Conservation (phyloP, 1,284 basidiomycete species). For the Pseudozyma sp. region DNA sequence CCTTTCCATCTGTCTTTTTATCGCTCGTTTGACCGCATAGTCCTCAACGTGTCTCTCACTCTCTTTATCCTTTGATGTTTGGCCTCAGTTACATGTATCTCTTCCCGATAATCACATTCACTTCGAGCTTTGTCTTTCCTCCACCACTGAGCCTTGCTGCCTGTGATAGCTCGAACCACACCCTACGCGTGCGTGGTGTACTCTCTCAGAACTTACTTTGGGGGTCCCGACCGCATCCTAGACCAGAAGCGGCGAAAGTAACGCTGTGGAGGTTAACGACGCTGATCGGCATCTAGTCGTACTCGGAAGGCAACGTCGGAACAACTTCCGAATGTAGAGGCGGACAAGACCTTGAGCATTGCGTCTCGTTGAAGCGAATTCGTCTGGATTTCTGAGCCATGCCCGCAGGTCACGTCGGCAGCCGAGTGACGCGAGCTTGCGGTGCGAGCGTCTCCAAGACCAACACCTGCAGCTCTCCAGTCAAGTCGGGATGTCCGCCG, state of each 20-base stretch:
- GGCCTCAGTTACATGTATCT: neutral
- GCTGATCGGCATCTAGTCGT: too few species aligned
- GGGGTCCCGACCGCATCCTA: too few species aligned
- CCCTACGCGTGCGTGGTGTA: too few species aligned
- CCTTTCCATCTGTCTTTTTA: neutral
- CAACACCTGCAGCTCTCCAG: slow-evolving; percentile 24
- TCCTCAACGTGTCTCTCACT: neutral
- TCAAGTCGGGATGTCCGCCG: neutral
- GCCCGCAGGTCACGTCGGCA: neutral
- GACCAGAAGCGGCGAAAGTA: too few species aligned
- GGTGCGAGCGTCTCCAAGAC: slow-evolving; percentile 12
- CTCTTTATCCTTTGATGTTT: neutral
- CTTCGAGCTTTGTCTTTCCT: neutral
- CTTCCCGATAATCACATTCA: slow-evolving; percentile 7
- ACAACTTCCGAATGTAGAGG: neutral
- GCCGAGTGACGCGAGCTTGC: slow-evolving; percentile 25
- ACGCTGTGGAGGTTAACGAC: too few species aligned
- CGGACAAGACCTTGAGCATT: neutral
- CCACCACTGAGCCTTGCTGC: too few species aligned
- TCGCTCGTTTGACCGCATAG: neutral
- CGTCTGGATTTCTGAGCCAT: slow-evolving; percentile 2
- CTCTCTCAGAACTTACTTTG: too few species aligned
- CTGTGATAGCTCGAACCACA: too few species aligned
- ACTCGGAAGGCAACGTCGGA: neutral
- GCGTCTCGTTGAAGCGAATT: slow-evolving; percentile 19